These are phyloP conservation scores for Quillaja saponaria DNA, from an alignment of 306 rosid genomes.

Conservation along the genomic window DNA sequence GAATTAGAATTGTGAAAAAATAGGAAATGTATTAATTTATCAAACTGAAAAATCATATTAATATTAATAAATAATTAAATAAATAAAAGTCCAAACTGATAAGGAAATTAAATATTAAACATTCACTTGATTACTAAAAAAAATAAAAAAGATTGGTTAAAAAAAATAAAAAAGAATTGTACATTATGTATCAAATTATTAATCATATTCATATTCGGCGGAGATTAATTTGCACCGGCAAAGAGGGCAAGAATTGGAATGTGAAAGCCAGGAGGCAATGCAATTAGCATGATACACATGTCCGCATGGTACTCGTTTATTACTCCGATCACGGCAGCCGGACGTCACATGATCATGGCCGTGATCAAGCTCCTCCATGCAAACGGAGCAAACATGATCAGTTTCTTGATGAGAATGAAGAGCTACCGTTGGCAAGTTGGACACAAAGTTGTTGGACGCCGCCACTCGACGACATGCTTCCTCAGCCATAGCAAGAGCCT, in stretches of 20 bases:
- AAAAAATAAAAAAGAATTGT: too few relatives aligned
- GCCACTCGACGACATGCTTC: constrained; percentile 17
- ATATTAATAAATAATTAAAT: too few relatives aligned
- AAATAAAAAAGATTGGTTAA: too few relatives aligned
- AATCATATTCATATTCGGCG: neutral
- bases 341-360: neutral
- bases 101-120: too few relatives aligned
- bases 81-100: too few relatives aligned
- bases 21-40: too few relatives aligned
- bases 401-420: neutral
- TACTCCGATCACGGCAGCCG: constrained; percentile 18
- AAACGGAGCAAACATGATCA: constrained; percentile 51
- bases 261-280: constrained; percentile 61
- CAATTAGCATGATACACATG: constrained; percentile 65
- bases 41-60: too few relatives aligned
- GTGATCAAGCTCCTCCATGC: constrained; percentile 43
- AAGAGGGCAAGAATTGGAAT: constrained; percentile 62
- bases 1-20: too few relatives aligned
- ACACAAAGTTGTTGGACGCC: constrained; percentile 16
- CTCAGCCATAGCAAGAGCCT: constrained; percentile 40
- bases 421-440: constrained; percentile 32
- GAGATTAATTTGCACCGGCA: constrained; percentile 59
- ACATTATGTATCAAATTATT: too few relatives aligned
- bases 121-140: too few relatives aligned
- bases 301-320: constrained; percentile 56